These are phyloP conservation scores for Emergomyces orientalis DNA, from an alignment of 2,329 filamentous ascomycete species.

Conservation along the genomic window DNA sequence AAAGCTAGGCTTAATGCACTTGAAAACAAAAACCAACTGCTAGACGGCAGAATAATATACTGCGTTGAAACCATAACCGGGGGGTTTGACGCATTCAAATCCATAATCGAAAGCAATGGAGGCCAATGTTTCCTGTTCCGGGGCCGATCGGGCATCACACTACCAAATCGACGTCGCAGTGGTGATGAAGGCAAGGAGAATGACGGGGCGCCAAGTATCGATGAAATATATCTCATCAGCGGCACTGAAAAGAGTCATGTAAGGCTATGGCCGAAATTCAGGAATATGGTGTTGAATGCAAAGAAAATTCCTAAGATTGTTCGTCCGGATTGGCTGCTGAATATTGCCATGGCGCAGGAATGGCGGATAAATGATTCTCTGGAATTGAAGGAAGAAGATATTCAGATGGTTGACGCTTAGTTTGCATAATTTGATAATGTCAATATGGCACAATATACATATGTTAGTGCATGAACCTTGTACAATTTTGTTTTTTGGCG, in stretches of 20 bases:
- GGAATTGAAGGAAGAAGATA: conserved; percentile 30
- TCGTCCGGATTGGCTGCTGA: conserved; percentile 77
- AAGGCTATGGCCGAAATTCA: conserved; percentile 69
- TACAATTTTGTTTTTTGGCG: neutral
- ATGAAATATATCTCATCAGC: conserved; percentile 76
- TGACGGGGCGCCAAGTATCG: conserved; percentile 47
- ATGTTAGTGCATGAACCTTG: neutral
- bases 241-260: conserved; percentile 58
- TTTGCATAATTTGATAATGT: neutral
- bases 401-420: conserved; percentile 20
- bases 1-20: conserved; percentile 62
- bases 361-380: conserved; percentile 59
- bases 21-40: conserved; percentile 64
- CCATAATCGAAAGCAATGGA: conserved; percentile 81
- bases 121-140: conserved; percentile 71
- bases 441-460: neutral
- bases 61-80: conserved; percentile 72
- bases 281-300: conserved; percentile 65
- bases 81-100: conserved; percentile 72
- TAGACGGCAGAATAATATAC: conserved; percentile 70
- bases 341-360: conserved; percentile 81
- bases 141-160: conserved; percentile 59
- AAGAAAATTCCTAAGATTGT: conserved; percentile 76
- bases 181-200: conserved; percentile 29
- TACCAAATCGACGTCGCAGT: conserved; percentile 48